phyloP scores from a whole-genome alignment of 2,329 filamentous ascomycete species.

The Chalaropsis ovoidea region DNA sequence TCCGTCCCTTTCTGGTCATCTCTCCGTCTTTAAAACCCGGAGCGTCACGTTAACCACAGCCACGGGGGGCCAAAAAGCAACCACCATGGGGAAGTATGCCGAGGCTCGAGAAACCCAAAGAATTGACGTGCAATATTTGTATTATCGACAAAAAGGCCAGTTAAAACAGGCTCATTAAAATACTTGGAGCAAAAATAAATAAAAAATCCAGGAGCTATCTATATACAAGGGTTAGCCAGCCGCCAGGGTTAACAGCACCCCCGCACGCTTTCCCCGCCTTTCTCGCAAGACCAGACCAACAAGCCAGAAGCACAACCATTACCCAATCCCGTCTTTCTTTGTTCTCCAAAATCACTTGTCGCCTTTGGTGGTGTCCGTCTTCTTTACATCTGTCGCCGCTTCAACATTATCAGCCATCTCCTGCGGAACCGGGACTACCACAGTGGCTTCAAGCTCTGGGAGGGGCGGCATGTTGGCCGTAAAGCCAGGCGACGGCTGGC shows the following conservation, averaged over 20 bases:
- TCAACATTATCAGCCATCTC: not conserved
- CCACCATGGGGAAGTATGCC: not conserved
- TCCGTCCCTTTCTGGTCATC: slow-evolving; percentile 9
- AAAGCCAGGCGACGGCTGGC: slow-evolving; percentile 13
- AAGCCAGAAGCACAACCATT: not conserved
- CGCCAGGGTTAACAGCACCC: not conserved
- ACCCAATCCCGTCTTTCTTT: not conserved
- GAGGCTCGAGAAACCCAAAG: not conserved
- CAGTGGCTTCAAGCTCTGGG: not conserved
- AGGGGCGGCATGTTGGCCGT: not conserved
- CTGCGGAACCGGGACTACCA: not conserved
- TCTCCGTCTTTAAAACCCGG: not conserved
- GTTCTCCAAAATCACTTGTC: not conserved
- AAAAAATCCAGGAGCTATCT: not conserved
- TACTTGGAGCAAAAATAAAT: too few species aligned
- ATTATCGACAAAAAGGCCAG: not conserved
- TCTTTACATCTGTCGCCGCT: not conserved
- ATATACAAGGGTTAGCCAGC: not conserved
- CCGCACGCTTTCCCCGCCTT: not conserved
- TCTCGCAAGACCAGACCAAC: not conserved
- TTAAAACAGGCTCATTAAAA: not conserved
- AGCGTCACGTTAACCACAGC: not conserved
- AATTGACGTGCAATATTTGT: not conserved
- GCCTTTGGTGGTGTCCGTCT: not conserved
- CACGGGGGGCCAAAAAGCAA: not conserved